phyloP scores from a whole-genome alignment of 23 red algal genomes.

The Gracilaria domingensis region DNA sequence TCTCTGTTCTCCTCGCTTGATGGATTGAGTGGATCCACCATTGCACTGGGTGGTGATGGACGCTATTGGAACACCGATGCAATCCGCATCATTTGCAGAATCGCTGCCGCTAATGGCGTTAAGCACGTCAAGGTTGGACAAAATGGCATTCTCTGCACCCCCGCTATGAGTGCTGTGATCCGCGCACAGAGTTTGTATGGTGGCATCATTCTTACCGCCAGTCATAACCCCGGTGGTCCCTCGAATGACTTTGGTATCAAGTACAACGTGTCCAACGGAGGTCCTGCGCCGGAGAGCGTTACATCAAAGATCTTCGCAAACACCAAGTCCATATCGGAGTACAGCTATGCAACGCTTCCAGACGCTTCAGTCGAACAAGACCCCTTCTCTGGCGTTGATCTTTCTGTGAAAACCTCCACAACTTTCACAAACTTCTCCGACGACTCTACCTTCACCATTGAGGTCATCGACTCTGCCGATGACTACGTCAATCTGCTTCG shows the following conservation, averaged over 20 bases:
- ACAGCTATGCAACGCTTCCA: slow-evolving; percentile 56
- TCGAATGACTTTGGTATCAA: slow-evolving; percentile 97
- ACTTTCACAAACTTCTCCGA: slow-evolving; percentile 36
- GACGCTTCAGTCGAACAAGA: slow-evolving; percentile 43
- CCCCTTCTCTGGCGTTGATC: slow-evolving; percentile 69
- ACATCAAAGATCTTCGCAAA: slow-evolving; percentile 82
- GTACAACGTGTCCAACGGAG: slow-evolving; percentile 90
- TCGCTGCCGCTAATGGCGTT: slow-evolving; percentile 93
- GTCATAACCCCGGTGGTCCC: slow-evolving; percentile 94
- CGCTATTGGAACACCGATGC: slow-evolving; percentile 91
- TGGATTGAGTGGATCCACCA: slow-evolving; percentile 65
- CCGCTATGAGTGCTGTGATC: slow-evolving; percentile 88
- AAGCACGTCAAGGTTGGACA: slow-evolving; percentile 81
- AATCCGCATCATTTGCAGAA: slow-evolving; percentile 82
- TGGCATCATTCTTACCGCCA: slow-evolving; percentile 96
- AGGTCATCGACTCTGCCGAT: slow-evolving; percentile 91
- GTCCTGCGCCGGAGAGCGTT: slow-evolving; percentile 86
- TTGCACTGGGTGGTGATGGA: slow-evolving; percentile 95
- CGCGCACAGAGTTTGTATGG: slow-evolving; percentile 68
- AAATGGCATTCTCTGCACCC: slow-evolving; percentile 91
- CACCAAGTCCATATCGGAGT: slow-evolving; percentile 75
- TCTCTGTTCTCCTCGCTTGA: slow-evolving; percentile 82
- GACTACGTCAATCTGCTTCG: slow-evolving; percentile 87
- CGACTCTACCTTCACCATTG: slow-evolving; percentile 70
- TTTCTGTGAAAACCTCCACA: slow-evolving; percentile 41